Base-by-base conservation (phyloP, 164 flowering plant genomes). In the Annona cherimola region DNA sequence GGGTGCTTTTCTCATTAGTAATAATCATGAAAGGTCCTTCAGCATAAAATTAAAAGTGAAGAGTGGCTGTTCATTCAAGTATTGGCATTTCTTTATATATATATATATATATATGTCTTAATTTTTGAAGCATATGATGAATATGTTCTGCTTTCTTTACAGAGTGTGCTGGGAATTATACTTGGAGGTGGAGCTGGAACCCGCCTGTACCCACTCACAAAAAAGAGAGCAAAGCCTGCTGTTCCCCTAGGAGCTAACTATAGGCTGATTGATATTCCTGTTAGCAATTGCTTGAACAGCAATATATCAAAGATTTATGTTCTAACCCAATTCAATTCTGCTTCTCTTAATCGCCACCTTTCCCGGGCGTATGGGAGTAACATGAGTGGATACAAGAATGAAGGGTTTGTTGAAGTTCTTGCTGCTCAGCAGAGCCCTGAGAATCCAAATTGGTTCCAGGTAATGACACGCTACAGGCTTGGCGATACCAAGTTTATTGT, bases 341-440 rank as follows among this genome's bases (percentile, higher is more conserved):
- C 94, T 11, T 93, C 98, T 40, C 98, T 93, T 40, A 93, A 93
- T 70, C 89, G 92, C 46, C 98, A 91, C 73, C 84, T 93, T 42
- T 87, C 95, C 7, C 77, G 94, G 44, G 90, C 97, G 9, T 90
- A 93, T 85, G 88, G 89, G 0, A 86, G 89, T 78, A 87, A 85
- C 82, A 84, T 88, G 87, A 88, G 90, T 45, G 97, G 92, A 16
- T 88, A 88, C 79, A 84, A 86, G 79, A 90, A 90, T 71, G 97
- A 93, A 75, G 98, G 98, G 1, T 93, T 89, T 73, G 97, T 93
- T 42, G 98, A 93, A 76, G 97, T 93, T 75, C 92, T 93, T 75
- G 98, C 98, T 46, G 96, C 98, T 42, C 91, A 93, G 77, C 98
- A 93, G 78, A 89, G 94, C 72, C 98, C 98, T 35, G 97, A 91